These are phyloP conservation scores for Talaromyces piceae DNA, from an alignment of 2,329 filamentous ascomycete genomes.

Conservation along the genomic window DNA sequence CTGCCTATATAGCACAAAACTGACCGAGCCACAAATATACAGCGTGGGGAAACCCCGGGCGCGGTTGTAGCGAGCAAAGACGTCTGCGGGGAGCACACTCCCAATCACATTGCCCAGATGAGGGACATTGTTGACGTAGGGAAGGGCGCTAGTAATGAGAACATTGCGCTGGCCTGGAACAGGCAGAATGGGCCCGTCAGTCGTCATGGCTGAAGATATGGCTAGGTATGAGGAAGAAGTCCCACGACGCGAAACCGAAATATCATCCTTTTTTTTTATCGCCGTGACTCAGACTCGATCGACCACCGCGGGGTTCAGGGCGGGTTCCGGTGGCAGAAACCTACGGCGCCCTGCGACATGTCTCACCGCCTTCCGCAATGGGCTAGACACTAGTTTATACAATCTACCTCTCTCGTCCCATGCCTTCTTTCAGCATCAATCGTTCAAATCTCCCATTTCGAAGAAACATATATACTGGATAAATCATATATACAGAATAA, in stretches of 20 bases:
- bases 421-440: background rate
- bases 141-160: conserved; percentile 83
- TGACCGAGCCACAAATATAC: conserved; percentile 66
- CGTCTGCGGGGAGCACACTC: conserved; percentile 80
- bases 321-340: background rate
- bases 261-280: background rate
- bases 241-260: too few relatives aligned
- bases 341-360: background rate
- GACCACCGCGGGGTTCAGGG: background rate
- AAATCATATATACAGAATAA: background rate
- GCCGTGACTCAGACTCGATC: background rate
- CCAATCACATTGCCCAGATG: conserved; percentile 87
- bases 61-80: conserved; percentile 51
- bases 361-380: background rate
- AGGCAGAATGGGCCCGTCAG: conserved; percentile 46
- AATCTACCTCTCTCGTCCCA: too few relatives aligned
- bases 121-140: conserved; percentile 73
- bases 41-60: conserved; percentile 66
- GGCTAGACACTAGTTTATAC: background rate
- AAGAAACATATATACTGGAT: background rate
- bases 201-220: conserved; percentile 6
- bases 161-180: conserved; percentile 73
- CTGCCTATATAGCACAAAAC: background rate
- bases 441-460: background rate
- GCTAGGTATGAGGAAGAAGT: background rate